Evolutionary conservation across 371 early-diverging fungal species (phyloP).

Genomic region (Rhizomucor pusillus): DNA sequence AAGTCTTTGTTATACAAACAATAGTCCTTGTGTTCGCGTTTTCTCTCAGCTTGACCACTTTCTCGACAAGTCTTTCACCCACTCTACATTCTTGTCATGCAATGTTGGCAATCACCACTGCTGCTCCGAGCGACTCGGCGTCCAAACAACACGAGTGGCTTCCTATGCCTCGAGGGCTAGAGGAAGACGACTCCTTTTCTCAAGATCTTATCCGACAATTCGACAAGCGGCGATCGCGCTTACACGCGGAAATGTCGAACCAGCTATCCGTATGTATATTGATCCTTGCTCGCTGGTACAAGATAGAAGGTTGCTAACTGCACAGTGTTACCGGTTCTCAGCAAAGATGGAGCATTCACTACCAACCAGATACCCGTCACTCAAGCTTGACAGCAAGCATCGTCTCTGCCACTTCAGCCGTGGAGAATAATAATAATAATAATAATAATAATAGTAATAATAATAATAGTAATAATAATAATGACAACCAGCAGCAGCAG

Average conservation of each 20-base stretch:
- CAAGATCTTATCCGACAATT: constrained; percentile 38
- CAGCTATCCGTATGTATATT: neutral
- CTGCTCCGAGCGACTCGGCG: neutral
- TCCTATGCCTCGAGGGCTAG: constrained; percentile 11
- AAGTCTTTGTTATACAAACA: no score
- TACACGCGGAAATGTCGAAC: constrained; percentile 29
- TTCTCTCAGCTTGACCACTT: no score
- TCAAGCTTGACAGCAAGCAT: neutral
- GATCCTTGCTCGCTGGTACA: neutral
- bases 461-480: no score
- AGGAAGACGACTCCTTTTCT: constrained; percentile 27
- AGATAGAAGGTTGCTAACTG: neutral
- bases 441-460: no score
- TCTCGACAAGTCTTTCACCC: no score
- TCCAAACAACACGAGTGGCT: constrained; percentile 4
- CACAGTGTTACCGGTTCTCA: neutral
- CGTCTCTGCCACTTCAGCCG: neutral
- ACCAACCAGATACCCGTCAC: neutral
- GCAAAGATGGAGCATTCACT: constrained; percentile 1
- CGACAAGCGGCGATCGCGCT: constrained; percentile 31
- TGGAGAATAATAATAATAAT: no score
- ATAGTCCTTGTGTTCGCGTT: no score
- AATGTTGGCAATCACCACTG: no score
- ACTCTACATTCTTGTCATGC: no score
- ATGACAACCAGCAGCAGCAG: no score